These are phyloP conservation scores for Penicillium flavigenum DNA, from an alignment of 495 filamentous ascomycete species.

Conservation along the genomic window DNA sequence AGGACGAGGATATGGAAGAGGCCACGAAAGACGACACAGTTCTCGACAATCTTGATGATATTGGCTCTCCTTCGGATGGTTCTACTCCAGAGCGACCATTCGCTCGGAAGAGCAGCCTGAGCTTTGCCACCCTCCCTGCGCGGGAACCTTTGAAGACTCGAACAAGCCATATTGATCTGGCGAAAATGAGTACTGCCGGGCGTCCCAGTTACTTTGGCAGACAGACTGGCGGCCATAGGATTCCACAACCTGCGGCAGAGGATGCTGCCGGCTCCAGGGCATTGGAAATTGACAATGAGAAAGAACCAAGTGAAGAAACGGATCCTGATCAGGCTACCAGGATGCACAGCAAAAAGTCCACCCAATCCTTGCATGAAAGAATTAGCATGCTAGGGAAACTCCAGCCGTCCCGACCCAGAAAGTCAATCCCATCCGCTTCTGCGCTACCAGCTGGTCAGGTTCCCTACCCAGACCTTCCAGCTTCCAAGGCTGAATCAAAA, in stretches of 20 bases:
- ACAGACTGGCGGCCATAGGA: slow-evolving; percentile 44
- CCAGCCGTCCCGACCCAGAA: slow-evolving; percentile 67
- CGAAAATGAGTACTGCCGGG: slow-evolving; percentile 41
- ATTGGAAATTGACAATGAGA: slow-evolving; percentile 61
- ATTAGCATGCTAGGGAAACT: slow-evolving; percentile 90
- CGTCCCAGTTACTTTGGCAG: slow-evolving; percentile 59
- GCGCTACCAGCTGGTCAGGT: slow-evolving; percentile 40
- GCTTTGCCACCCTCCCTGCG: slow-evolving; percentile 87
- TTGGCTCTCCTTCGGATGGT: slow-evolving; percentile 59
- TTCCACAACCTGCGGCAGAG: slow-evolving; percentile 31
- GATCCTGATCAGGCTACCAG: slow-evolving; percentile 45
- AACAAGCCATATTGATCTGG: slow-evolving; percentile 75
- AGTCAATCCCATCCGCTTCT: slow-evolving; percentile 60
- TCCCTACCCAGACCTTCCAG: slow-evolving; percentile 57
- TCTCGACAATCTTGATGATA: slow-evolving; percentile 54
- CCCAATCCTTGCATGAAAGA: slow-evolving; percentile 84
- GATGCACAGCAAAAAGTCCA: slow-evolving; percentile 82
- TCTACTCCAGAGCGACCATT: slow-evolving; percentile 62
- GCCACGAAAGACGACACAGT: slow-evolving; percentile 48
- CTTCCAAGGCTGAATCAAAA: slow-evolving; percentile 39
- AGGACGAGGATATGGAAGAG: slow-evolving; percentile 27
- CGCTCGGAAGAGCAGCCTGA: slow-evolving; percentile 88
- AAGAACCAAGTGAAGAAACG: slow-evolving; percentile 35
- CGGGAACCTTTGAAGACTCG: slow-evolving; percentile 82
- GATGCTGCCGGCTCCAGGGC: slow-evolving; percentile 50